Evolutionary conservation across 2,329 filamentous ascomycete genomes (phyloP).

Genomic region (Cladosporium velox): DNA sequence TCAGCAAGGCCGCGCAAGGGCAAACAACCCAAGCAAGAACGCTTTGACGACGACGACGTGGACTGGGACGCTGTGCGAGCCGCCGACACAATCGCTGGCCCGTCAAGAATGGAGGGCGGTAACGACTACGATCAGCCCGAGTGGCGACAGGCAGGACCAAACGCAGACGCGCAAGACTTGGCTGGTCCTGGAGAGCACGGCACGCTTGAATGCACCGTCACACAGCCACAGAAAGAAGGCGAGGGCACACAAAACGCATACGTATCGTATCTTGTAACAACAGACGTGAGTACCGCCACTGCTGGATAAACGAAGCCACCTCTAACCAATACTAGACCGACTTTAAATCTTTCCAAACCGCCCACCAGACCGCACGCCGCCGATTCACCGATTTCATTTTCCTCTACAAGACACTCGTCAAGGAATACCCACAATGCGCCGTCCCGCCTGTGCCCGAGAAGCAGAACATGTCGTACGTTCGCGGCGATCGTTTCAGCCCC

Average conservation of each 20-base stretch:
- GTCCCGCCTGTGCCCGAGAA: constrained; percentile 96
- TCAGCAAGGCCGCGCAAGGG: background rate
- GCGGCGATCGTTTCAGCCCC: constrained; percentile 88
- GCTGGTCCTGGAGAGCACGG: constrained; percentile 68
- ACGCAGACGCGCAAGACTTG: constrained; percentile 59
- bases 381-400: constrained; percentile 98
- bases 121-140: constrained; percentile 76
- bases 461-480: constrained; percentile 98
- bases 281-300: constrained; percentile 60
- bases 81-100: background rate
- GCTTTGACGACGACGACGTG: background rate
- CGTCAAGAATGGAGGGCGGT: constrained; percentile 32
- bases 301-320: background rate
- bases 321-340: constrained; percentile 66
- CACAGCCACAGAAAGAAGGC: constrained; percentile 86
- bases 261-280: constrained; percentile 92
- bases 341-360: constrained; percentile 87
- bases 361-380: constrained; percentile 76
- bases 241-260: constrained; percentile 96
- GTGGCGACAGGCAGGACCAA: constrained; percentile 61
- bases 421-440: constrained; percentile 87
- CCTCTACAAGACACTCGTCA: constrained; percentile 84
- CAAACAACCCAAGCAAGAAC: background rate
- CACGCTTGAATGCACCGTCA: constrained; percentile 78
- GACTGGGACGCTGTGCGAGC: constrained; percentile 6